phyloP scores from a whole-genome alignment of 768 basidiomycete species.

The Sarcomyxa edulis region DNA sequence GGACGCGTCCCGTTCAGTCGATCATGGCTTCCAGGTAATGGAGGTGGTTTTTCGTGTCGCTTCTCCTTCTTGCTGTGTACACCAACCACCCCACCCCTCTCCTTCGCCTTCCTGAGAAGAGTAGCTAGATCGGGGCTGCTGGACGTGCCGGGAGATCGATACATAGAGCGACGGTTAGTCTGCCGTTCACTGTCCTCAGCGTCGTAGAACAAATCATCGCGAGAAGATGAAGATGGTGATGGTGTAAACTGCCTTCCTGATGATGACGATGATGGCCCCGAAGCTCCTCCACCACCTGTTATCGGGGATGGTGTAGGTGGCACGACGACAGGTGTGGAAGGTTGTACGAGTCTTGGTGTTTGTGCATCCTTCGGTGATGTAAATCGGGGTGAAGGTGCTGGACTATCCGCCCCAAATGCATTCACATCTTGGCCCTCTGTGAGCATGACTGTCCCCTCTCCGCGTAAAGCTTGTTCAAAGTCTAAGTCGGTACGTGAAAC shows the following conservation, averaged over 20 bases:
- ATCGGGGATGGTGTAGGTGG: slow-evolving; percentile 64
- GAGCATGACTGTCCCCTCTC: slow-evolving; percentile 62
- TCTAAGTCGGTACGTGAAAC: slow-evolving; percentile 73
- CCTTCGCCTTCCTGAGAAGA: slow-evolving; percentile 78
- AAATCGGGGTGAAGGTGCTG: slow-evolving; percentile 35
- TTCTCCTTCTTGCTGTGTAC: slow-evolving; percentile 25
- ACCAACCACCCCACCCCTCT: slow-evolving; percentile 44
- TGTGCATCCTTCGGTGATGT: slow-evolving; percentile 33
- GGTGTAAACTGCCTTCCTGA: slow-evolving; percentile 22
- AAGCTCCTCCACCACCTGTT: slow-evolving; percentile 13
- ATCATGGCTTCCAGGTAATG: slow-evolving; percentile 31
- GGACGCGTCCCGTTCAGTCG: slow-evolving; percentile 26
- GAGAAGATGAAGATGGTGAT: slow-evolving; percentile 49
- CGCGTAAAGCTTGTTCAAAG: slow-evolving; percentile 72
- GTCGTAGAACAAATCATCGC: slow-evolving; percentile 58
- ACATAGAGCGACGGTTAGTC: slow-evolving; percentile 78
- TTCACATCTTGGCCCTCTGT: slow-evolving; percentile 70
- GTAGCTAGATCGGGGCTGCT: slow-evolving; percentile 91
- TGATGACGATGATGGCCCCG: slow-evolving; percentile 14
- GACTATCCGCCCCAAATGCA: slow-evolving; percentile 51
- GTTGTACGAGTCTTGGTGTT: slow-evolving; percentile 35
- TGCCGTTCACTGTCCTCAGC: slow-evolving; percentile 61
- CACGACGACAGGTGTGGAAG: slow-evolving; percentile 56
- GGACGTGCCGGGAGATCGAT: slow-evolving; percentile 83
- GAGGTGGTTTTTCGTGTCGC: slow-evolving; percentile 38